These are phyloP conservation scores for Lipomyces oligophaga DNA, from an alignment of 805 yeast genomes.

Conservation along the genomic window DNA sequence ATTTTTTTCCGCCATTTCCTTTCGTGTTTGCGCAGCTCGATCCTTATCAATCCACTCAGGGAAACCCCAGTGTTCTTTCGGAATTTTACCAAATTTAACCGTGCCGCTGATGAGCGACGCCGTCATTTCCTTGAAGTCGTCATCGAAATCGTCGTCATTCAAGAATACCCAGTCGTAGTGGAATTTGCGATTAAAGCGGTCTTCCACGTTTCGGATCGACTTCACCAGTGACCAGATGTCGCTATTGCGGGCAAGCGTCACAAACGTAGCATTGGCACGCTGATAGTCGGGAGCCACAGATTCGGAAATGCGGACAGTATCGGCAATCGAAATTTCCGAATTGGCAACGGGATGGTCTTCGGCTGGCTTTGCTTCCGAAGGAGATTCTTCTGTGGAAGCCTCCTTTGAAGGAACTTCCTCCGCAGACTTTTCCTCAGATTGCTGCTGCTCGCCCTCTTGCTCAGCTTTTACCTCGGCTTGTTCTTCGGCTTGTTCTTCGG, in stretches of 20 bases:
- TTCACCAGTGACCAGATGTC: slow-evolving; percentile 56
- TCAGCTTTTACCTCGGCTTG: neutral
- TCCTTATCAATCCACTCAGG: slow-evolving; percentile 76
- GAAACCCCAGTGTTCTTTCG: slow-evolving; percentile 78
- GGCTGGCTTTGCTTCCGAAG: neutral
- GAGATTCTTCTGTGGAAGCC: neutral
- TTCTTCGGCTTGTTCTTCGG: too few species aligned
- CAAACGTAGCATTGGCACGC: slow-evolving; percentile 56
- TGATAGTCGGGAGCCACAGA: slow-evolving; percentile 14
- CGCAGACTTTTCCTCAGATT: neutral
- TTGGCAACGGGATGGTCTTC: too few species aligned
- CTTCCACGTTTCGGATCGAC: slow-evolving; percentile 69
- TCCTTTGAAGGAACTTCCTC: slow-evolving; percentile 3
- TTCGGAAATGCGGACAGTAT: too few species aligned
- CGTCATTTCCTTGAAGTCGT: slow-evolving; percentile 61
- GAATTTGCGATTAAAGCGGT: slow-evolving; percentile 68
- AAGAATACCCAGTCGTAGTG: slow-evolving; percentile 92
- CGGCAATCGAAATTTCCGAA: too few species aligned
- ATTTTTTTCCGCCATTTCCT: slow-evolving; percentile 49
- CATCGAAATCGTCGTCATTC: slow-evolving; percentile 72
- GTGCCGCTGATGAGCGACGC: slow-evolving; percentile 57
- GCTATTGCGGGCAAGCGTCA: slow-evolving; percentile 65
- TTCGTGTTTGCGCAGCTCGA: slow-evolving; percentile 61
- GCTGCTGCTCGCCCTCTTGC: too few species aligned
- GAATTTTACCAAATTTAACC: slow-evolving; percentile 68